Base-by-base conservation (phyloP, 768 basidiomycete species). In the Collybia sp. region DNA sequence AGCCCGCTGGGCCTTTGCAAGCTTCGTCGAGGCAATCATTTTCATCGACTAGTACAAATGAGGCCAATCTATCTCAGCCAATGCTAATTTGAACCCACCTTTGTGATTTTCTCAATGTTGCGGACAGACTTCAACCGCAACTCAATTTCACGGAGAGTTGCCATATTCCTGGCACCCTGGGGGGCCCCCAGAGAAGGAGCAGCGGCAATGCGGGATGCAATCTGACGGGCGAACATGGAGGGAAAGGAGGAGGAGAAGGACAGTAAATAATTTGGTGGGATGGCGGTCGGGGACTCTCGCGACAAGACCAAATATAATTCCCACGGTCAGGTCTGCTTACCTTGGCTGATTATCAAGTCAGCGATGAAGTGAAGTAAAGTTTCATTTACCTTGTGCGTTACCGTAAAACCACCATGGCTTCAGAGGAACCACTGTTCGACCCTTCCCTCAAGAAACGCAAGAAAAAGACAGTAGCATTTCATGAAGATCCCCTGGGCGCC, bases 71-170 rank as follows among this genome's bases (percentile, higher is more conserved):
- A 10, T 18, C 38, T 20, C 30, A 30, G 44, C 30, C 16, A 32
- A 13, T 12, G 20, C 36, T 60, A 61, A 45, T 34, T 49, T 46
- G 41, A 49, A 56, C 78, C 53, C 53, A 92, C 94, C 77, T 96
- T 95, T 50, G 95, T 97, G 75, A 99, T 97, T 88, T 98, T 98
- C 80, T 96, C 92, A 65, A 95, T 95, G 75, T 96, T 96, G 68
- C 80, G 78, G 61, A 97, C 95, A 40, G 93, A 96, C 82, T 95
- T 91, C 70, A 90, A 79, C 58, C 95, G 85, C 66, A 91, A 69
- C 76, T 99, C 95, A 62, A 99, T 88, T 74, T 99, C 95, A 55
- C 93, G 87, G 54, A 99, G 84, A 50, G 96, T 98, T 35, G 95
- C 96, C 93, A 93, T 92, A 70, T 88, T 92, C 59, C 88, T 82